phyloP scores from a whole-genome alignment of 371 early-diverging fungal species.

The Apophysomyces trapeziformis region DNA sequence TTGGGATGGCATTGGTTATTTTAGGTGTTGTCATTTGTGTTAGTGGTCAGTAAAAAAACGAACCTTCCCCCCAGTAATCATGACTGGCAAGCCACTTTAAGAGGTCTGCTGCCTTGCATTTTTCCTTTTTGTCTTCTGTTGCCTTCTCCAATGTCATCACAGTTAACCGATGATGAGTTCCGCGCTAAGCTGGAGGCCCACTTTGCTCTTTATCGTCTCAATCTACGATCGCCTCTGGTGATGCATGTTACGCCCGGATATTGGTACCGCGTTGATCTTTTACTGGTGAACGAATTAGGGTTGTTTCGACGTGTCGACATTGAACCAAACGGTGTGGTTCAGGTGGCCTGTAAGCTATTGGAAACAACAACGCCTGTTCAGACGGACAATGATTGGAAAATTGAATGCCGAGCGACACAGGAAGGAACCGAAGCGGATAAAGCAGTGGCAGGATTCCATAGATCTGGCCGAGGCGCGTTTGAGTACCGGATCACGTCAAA shows the following conservation, averaged over 20 bases:
- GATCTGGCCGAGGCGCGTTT: conserved; percentile 52
- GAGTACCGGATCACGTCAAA: conserved; percentile 41
- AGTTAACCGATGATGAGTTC: conserved; percentile 37
- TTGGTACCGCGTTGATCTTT: conserved; percentile 50
- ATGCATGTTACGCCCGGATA: conserved; percentile 20
- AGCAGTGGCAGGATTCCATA: conserved; percentile 43
- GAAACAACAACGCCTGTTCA: conserved; percentile 23
- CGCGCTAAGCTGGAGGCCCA: conserved; percentile 45
- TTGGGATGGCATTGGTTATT: conserved; percentile 71
- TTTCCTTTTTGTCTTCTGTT: no score
- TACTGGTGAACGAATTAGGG: conserved; percentile 49
- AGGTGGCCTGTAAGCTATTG: conserved; percentile 28
- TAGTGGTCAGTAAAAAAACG: conserved; percentile 23
- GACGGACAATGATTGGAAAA: conserved; percentile 14
- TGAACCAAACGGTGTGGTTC: conserved; percentile 37
- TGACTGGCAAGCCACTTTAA: not conserved
- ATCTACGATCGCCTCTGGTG: conserved; percentile 39
- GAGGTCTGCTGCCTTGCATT: no score
- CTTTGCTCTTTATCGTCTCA: conserved; percentile 52
- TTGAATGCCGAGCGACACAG: conserved; percentile 12
- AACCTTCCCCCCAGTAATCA: not conserved
- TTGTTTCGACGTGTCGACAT: conserved; percentile 47
- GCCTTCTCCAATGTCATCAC: no score
- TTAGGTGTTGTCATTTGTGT: conserved; percentile 72
- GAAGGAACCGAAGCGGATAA: not conserved